These are phyloP conservation scores for Camelina hispida DNA, from an alignment of 345 rosid species.

Conservation along the genomic window DNA sequence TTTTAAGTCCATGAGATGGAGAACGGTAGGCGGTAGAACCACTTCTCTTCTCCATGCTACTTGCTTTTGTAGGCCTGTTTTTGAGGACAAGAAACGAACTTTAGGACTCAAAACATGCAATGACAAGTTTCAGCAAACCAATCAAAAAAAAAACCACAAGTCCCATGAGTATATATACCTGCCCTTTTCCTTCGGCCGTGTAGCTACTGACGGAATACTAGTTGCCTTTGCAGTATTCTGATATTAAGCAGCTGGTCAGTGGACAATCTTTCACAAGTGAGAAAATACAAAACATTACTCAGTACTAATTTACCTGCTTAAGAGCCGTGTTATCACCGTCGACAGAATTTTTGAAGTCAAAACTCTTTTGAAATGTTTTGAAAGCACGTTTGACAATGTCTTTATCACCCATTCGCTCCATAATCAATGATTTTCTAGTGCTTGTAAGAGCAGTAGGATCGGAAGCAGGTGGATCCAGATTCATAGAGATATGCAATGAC, in stretches of 20 bases:
- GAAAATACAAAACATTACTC: not conserved
- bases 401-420: conserved; percentile 97
- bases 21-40: conserved; percentile 16
- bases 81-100: conserved; percentile 14
- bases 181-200: conserved; percentile 57
- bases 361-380: conserved; percentile 73
- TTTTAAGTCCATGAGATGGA: conserved; percentile 30
- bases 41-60: conserved; percentile 32
- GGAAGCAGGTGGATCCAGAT: conserved; percentile 53
- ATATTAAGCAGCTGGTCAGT: not conserved
- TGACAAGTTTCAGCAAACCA: conserved; percentile 18
- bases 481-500: conserved; percentile 77
- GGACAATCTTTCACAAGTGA: not conserved
- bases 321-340: conserved; percentile 51
- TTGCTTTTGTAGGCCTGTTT: conserved; percentile 32
- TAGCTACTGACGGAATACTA: conserved; percentile 47
- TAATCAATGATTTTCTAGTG: conserved; percentile 68
- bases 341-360: conserved; percentile 48
- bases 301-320: conserved; percentile 56
- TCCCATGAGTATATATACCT: conserved; percentile 53
- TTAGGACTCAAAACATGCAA: conserved; percentile 13
- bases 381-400: conserved; percentile 89
- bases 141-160: conserved; percentile 31
- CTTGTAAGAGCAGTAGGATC: conserved; percentile 48
- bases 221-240: conserved; percentile 49